Percentiles rank a stretch among this genome's conserved stretches.
phyloP scores from a whole-genome alignment of 768 basidiomycete genomes.

The Lactarius evosmus region DNA sequence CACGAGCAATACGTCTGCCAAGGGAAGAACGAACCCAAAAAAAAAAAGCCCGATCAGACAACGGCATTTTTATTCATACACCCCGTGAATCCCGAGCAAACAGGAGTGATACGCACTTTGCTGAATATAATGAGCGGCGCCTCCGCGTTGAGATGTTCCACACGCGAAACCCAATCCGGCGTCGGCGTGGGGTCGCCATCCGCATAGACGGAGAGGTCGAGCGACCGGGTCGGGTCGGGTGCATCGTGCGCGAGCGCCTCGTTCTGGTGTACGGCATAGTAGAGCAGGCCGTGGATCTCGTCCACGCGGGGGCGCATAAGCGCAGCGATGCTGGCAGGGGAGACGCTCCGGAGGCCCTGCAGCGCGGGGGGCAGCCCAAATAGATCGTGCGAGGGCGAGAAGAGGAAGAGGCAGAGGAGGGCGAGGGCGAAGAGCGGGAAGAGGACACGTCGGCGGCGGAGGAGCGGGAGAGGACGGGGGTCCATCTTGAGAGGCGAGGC shows the following conservation, averaged over 20 bases:
- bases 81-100: not conserved
- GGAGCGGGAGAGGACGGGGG: not conserved
- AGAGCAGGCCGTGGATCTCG: constrained; percentile 71
- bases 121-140: constrained; percentile 77
- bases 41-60: not conserved
- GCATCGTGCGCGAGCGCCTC: constrained; percentile 36
- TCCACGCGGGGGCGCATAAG: constrained; percentile 17
- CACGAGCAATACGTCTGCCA: constrained; percentile 74
- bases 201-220: constrained; percentile 55
- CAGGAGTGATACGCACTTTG: constrained; percentile 49
- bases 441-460: constrained; percentile 11
- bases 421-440: constrained; percentile 4
- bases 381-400: constrained; percentile 23
- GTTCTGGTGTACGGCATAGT: constrained; percentile 54
- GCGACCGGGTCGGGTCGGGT: constrained; percentile 43
- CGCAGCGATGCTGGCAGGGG: constrained; percentile 22
- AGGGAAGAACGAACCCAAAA: too few relatives aligned
- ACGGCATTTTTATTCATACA: not conserved
- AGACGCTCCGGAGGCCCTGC: constrained; percentile 19
- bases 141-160: constrained; percentile 42
- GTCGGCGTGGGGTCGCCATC: constrained; percentile 38
- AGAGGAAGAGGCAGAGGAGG: constrained; percentile 23
- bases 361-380: constrained; percentile 19
- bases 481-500: not conserved
- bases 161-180: constrained; percentile 44